A percentile compares a stretch with the other conserved stretches of the same genome.
phyloP scores from a whole-genome alignment of 345 rosid genomes.

The Moringa oleifera region DNA sequence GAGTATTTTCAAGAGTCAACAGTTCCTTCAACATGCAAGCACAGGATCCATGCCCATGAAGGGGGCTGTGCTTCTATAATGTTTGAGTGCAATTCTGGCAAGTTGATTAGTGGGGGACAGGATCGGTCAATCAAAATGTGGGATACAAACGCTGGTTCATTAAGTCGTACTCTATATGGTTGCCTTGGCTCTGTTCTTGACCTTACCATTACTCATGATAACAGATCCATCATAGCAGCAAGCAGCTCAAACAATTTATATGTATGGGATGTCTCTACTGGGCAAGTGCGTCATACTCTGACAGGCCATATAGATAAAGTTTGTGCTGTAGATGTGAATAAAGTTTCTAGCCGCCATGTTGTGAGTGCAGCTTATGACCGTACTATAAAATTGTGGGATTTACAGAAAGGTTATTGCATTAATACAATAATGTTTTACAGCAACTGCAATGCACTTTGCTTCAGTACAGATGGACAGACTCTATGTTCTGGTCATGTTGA shows the following conservation, averaged over 20 bases:
- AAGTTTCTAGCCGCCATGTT: constrained; percentile 74
- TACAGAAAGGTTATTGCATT: constrained; percentile 93
- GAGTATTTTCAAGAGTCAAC: constrained; percentile 71
- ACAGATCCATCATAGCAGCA: constrained; percentile 81
- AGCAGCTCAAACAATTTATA: constrained; percentile 90
- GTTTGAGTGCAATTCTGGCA: constrained; percentile 72
- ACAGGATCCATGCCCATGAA: constrained; percentile 81
- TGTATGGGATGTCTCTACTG: constrained; percentile 85
- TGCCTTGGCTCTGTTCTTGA: constrained; percentile 92
- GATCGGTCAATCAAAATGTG: constrained; percentile 81
- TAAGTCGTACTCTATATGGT: constrained; percentile 59
- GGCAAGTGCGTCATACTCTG: constrained; percentile 77
- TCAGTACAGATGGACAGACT: constrained; percentile 83
- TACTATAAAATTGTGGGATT: constrained; percentile 93
- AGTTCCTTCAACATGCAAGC: constrained; percentile 67
- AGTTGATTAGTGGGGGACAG: constrained; percentile 82
- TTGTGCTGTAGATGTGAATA: constrained; percentile 92
- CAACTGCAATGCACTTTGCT: constrained; percentile 82
- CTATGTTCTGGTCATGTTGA: constrained; percentile 95
- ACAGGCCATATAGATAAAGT: constrained; percentile 90
- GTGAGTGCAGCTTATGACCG: constrained; percentile 95
- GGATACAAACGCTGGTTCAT: constrained; percentile 74
- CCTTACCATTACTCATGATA: constrained; percentile 74
- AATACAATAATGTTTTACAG: constrained; percentile 83
- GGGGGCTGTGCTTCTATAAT: constrained; percentile 88